These are phyloP conservation scores for Comarum palustre DNA, from an alignment of 306 rosid species.

Conservation along the genomic window DNA sequence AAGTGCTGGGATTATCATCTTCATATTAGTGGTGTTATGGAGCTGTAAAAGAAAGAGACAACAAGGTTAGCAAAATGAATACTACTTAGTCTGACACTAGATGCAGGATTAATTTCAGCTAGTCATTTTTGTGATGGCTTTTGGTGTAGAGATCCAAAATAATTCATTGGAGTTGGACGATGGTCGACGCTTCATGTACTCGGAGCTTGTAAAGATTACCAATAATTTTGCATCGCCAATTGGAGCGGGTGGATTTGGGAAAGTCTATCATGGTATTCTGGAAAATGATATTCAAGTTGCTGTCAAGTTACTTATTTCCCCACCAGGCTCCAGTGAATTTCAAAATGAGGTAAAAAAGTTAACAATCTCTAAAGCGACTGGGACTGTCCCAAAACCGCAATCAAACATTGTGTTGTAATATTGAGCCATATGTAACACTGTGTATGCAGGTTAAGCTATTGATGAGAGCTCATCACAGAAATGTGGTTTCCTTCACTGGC, in stretches of 20 bases:
- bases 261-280: slow-evolving; percentile 32
- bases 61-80: background rate
- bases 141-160: background rate
- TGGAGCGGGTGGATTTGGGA: slow-evolving; percentile 51
- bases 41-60: background rate
- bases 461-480: slow-evolving; percentile 37
- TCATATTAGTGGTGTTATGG: background rate
- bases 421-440: no score
- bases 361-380: background rate
- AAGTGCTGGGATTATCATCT: background rate
- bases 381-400: background rate
- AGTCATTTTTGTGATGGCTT: background rate
- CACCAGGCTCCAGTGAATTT: slow-evolving; percentile 38
- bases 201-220: slow-evolving; percentile 21
- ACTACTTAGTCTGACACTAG: no score
- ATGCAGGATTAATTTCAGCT: background rate
- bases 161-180: background rate
- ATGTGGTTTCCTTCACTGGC: slow-evolving; percentile 31
- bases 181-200: background rate
- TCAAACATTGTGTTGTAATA: background rate
- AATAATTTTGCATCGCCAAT: slow-evolving; percentile 20
- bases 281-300: slow-evolving; percentile 33
- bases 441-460: slow-evolving; percentile 33
- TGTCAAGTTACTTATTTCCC: slow-evolving; percentile 18
- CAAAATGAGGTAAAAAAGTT: slow-evolving; percentile 26